phyloP scores from a whole-genome alignment of 2,329 filamentous ascomycete species.

The Parastagonospora avenae region DNA sequence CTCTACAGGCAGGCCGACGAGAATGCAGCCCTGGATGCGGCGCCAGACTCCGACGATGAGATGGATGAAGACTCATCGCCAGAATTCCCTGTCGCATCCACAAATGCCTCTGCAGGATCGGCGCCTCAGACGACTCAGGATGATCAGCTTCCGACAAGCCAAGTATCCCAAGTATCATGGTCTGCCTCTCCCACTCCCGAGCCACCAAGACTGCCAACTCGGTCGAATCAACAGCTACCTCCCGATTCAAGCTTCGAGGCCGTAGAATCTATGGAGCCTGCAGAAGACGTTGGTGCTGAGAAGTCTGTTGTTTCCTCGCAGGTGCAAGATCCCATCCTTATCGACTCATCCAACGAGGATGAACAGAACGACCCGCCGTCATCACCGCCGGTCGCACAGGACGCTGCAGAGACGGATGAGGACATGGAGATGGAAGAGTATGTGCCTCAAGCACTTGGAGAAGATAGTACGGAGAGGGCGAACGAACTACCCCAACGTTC shows the following conservation, averaged over 20 bases:
- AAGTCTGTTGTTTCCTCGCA: too few relatives aligned
- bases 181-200: constrained; percentile 17
- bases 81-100: constrained; percentile 2
- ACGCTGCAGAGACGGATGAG: constrained; percentile 21
- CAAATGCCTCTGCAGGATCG: constrained; percentile 11
- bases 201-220: constrained; percentile 17
- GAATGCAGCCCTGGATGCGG: constrained; percentile 15
- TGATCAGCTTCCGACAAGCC: constrained; percentile 12
- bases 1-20: constrained; percentile 24
- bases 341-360: constrained; percentile 17
- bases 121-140: constrained; percentile 8
- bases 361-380: constrained; percentile 14
- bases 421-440: constrained; percentile 38
- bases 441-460: constrained; percentile 37
- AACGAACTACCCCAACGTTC: neutral
- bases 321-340: neutral
- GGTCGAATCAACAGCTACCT: constrained; percentile 20
- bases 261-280: neutral
- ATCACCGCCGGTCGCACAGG: constrained; percentile 18
- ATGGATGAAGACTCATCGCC: constrained; percentile 23
- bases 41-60: constrained; percentile 12
- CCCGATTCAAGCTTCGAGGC: constrained; percentile 37
- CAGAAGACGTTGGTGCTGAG: too few relatives aligned
- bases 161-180: constrained; percentile 29
- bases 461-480: constrained; percentile 14